A percentile compares a stretch with the other conserved stretches of the same genome.
Evolutionary conservation across 805 yeast species (phyloP).

Genomic region (Barnettozyma californica): DNA sequence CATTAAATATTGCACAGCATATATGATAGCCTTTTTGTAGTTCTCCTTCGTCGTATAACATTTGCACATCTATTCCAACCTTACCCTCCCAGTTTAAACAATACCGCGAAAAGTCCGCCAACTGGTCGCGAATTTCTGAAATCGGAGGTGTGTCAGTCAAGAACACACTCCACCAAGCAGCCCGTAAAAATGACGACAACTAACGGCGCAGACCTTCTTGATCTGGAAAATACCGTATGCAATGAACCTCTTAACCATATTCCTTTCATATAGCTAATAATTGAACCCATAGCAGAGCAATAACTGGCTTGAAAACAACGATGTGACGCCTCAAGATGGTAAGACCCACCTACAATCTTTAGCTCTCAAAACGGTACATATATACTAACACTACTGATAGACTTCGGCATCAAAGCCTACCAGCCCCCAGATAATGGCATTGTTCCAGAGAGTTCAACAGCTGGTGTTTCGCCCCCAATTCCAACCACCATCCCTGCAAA

Average conservation of each 20-base stretch:
- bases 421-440: slow-evolving; percentile 29
- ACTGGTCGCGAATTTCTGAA: neutral
- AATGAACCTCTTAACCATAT: neutral
- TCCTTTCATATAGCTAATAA: neutral
- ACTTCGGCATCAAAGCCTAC: slow-evolving; percentile 27
- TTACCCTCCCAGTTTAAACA: neutral
- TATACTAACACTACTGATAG: slow-evolving; percentile 6
- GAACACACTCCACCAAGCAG: neutral
- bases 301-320: slow-evolving; percentile 24
- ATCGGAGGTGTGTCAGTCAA: neutral
- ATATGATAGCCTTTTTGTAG: neutral
- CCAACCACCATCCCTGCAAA: slow-evolving; percentile 9
- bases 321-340: slow-evolving; percentile 16
- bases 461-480: neutral
- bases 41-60: neutral
- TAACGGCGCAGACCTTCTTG: slow-evolving; percentile 9
- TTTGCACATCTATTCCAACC: neutral
- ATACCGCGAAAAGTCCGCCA: too few species aligned
- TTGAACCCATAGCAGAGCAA: slow-evolving; percentile 2
- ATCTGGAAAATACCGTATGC: slow-evolving; percentile 7
- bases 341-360: neutral
- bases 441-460: slow-evolving; percentile 6
- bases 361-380: neutral
- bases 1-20: too few species aligned
- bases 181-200: neutral